phyloP scores from a whole-genome alignment of 371 early-diverging fungal species.

The Amoeboradix gromovi region DNA sequence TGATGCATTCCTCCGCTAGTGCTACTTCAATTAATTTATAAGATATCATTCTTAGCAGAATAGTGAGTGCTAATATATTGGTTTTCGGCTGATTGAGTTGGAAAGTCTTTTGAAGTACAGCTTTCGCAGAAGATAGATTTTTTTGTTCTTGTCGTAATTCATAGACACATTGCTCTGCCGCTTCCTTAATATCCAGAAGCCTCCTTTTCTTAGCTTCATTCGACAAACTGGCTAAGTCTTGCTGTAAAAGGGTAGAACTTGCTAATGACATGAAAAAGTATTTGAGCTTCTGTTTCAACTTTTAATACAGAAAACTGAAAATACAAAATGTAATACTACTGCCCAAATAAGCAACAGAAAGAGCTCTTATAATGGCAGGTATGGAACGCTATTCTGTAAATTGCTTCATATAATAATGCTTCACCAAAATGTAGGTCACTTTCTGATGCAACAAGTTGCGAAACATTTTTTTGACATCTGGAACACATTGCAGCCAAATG shows the following conservation, averaged over 20 bases:
- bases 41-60: neutral
- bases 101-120: neutral
- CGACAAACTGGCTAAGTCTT: neutral
- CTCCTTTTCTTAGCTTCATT: neutral
- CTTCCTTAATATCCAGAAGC: neutral
- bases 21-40: neutral
- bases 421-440: no score
- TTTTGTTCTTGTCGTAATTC: neutral
- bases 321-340: no score
- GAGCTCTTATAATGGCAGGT: no score
- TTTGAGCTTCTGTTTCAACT: neutral
- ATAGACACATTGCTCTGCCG: neutral
- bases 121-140: neutral
- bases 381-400: no score
- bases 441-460: no score
- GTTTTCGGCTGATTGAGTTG: neutral
- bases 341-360: no score
- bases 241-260: neutral
- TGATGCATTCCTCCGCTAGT: neutral
- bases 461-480: no score
- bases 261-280: neutral
- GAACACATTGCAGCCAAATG: no score
- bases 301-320: no score
- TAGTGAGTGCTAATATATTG: neutral
- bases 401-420: no score